Conservation (phyloP, 805 yeast species). For the Metschnikowia amazonensis region DNA sequence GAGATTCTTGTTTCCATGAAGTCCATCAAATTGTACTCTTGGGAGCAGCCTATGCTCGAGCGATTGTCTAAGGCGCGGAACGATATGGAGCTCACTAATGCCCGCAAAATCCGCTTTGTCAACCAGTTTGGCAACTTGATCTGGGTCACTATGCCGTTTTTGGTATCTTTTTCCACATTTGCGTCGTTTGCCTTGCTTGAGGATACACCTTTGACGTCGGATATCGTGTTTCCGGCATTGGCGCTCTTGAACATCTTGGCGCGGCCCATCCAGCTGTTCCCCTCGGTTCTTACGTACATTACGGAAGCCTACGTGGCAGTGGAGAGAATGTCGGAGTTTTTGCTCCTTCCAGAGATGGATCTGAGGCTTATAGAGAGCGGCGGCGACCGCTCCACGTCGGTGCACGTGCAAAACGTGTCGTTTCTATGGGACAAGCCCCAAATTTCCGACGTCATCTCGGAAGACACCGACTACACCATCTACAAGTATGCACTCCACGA, state of each 20-base stretch:
- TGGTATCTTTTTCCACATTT: constrained; percentile 62
- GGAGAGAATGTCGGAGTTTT: constrained; percentile 48
- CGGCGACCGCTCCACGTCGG: neutral
- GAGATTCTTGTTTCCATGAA: constrained; percentile 24
- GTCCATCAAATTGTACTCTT: constrained; percentile 25
- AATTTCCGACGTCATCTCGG: neutral
- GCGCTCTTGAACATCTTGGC: constrained; percentile 56
- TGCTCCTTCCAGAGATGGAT: constrained; percentile 26
- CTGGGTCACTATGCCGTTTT: constrained; percentile 62
- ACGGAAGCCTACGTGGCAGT: constrained; percentile 60
- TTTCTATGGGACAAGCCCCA: constrained; percentile 15
- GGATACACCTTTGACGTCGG: constrained; percentile 55
- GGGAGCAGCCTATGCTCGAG: constrained; percentile 26
- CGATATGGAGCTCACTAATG: constrained; percentile 18
- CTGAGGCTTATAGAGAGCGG: constrained; percentile 9
- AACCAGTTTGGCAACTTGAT: constrained; percentile 46
- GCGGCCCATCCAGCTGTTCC: constrained; percentile 57
- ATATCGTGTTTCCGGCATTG: constrained; percentile 65
- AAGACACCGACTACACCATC: constrained; percentile 10
- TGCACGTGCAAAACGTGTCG: constrained; percentile 11
- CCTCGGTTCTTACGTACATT: constrained; percentile 51
- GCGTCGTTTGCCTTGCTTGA: constrained; percentile 46
- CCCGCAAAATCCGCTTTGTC: constrained; percentile 23
- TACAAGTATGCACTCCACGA: constrained; percentile 26
- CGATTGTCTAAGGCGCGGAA: constrained; percentile 21